phyloP scores from a whole-genome alignment of 1,284 basidiomycete genomes.

The Phellinidium pouzarii region DNA sequence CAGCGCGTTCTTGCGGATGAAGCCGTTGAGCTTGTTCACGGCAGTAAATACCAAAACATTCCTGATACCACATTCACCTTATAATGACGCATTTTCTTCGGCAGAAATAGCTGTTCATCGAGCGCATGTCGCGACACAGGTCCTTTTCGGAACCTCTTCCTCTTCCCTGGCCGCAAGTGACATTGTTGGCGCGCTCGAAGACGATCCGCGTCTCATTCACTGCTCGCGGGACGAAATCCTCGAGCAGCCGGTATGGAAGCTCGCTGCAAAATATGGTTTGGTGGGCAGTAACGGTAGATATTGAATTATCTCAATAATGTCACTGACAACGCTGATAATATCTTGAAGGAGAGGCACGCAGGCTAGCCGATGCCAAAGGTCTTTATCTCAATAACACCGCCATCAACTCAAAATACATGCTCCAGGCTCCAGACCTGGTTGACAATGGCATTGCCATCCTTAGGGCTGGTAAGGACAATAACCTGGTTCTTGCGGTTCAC shows the following conservation, averaged over 20 bases:
- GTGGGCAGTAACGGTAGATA: slow-evolving; percentile 28
- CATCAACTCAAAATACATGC: slow-evolving; percentile 5
- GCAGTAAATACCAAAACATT: slow-evolving; percentile 41
- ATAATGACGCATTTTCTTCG: not conserved
- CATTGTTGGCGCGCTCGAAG: slow-evolving; percentile 27
- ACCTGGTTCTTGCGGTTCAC: slow-evolving; percentile 49
- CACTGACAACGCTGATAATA: too few species aligned
- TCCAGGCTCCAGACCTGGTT: slow-evolving; percentile 44
- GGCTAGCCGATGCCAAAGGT: slow-evolving; percentile 11
- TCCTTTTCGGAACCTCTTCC: slow-evolving; percentile 30
- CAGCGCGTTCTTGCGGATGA: slow-evolving; percentile 82
- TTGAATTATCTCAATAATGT: too few species aligned
- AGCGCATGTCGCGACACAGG: slow-evolving; percentile 29
- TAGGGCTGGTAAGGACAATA: slow-evolving; percentile 70
- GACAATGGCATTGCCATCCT: slow-evolving; percentile 61
- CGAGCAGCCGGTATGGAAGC: slow-evolving; percentile 23
- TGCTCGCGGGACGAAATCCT: slow-evolving; percentile 29
- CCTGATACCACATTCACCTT: not conserved
- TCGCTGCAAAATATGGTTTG: slow-evolving; percentile 27
- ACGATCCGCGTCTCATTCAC: slow-evolving; percentile 28
- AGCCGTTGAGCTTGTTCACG: slow-evolving; percentile 84
- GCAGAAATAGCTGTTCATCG: slow-evolving; percentile 27
- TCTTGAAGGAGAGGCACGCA: slow-evolving; percentile 13
- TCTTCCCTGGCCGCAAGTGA: slow-evolving; percentile 23
- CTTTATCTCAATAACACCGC: slow-evolving; percentile 16